Conservation (phyloP, 306 rosid genomes). For the Lathyrus tuberosus region DNA sequence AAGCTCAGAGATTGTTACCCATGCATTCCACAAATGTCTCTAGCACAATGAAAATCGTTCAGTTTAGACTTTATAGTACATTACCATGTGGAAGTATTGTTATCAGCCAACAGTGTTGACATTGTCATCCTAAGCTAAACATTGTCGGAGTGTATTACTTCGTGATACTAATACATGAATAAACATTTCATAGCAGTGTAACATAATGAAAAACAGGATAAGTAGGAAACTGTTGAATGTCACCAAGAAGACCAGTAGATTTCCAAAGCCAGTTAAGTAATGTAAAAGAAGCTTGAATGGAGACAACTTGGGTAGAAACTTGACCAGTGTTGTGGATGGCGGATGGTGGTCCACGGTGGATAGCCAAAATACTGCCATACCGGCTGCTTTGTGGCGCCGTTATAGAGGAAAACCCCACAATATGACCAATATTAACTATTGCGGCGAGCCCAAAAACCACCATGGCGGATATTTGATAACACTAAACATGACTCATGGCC, state of each 20-base stretch:
- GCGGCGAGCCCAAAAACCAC: no score
- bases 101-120: constrained; percentile 21
- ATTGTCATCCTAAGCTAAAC: constrained; percentile 29
- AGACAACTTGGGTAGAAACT: no score
- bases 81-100: constrained; percentile 32
- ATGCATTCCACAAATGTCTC: no score
- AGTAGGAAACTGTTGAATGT: constrained; percentile 23
- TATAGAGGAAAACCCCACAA: no score
- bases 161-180: constrained; percentile 5
- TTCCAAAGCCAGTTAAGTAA: constrained; percentile 17
- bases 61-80: no score
- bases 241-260: constrained; percentile 5
- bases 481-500: constrained; percentile 11
- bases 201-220: constrained; percentile 22
- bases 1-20: no score
- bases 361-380: no score
- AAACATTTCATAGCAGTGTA: constrained; percentile 15
- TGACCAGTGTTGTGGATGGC: no score
- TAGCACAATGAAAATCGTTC: constrained; percentile 45
- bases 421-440: no score
- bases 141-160: constrained; percentile 8
- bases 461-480: no score
- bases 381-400: no score
- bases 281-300: constrained; percentile 1
- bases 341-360: no score